A percentile compares a stretch with the other conserved stretches of the same genome.
Conservation (phyloP, 106 monocot species). For the Chionographis japonica region DNA sequence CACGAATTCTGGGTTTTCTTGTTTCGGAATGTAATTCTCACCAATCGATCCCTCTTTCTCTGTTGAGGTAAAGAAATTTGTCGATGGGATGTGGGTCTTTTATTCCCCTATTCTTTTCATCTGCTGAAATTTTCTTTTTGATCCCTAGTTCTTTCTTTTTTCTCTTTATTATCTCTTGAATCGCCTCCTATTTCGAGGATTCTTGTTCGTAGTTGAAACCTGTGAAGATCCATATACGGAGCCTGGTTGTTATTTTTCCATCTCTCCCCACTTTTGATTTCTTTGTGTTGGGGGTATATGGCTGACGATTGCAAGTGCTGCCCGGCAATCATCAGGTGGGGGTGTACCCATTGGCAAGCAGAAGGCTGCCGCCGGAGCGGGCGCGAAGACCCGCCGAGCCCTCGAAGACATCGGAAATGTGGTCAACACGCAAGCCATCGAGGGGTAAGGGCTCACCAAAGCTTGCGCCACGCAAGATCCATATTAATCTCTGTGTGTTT, state of each 20-base stretch:
- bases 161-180: neutral
- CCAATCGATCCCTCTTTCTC: no score
- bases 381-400: slow-evolving; percentile 26
- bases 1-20: no score
- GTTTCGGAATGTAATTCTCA: no score
- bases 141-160: no score
- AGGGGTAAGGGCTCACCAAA: slow-evolving; percentile 9
- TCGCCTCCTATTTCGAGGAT: neutral
- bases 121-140: no score
- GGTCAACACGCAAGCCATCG: slow-evolving; percentile 10
- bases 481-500: neutral
- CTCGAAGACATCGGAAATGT: slow-evolving; percentile 53
- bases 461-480: neutral
- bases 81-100: no score
- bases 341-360: slow-evolving; percentile 20
- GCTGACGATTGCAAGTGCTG: neutral
- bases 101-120: no score
- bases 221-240: no score
- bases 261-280: no score
- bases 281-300: neutral
- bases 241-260: no score
- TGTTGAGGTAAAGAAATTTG: no score
- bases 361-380: slow-evolving; percentile 14
- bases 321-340: slow-evolving; percentile 14
- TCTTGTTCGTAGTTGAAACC: neutral